A percentile compares a stretch with the other conserved stretches of the same genome.
phyloP scores from a whole-genome alignment of 177 flowering plant species.

The Vitis hybrid region DNA sequence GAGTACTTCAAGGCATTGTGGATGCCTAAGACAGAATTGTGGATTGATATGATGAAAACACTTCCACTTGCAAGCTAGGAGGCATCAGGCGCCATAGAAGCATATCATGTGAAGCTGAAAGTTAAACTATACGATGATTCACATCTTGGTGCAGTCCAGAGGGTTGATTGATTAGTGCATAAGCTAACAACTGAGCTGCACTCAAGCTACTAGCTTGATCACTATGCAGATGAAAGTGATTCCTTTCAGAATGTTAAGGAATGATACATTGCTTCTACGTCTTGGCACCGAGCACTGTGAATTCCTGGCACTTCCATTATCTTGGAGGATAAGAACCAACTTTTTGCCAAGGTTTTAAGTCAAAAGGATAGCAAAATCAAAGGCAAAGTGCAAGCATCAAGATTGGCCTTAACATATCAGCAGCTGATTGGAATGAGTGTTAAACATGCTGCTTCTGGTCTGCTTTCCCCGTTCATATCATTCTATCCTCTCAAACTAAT shows the following conservation, averaged over 20 bases:
- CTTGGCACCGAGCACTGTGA: constrained; percentile 87
- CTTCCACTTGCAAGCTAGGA: constrained; percentile 93
- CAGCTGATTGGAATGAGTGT: too few relatives aligned
- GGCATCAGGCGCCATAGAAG: constrained; percentile 92
- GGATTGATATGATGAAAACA: constrained; percentile 73
- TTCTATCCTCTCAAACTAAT: too few relatives aligned
- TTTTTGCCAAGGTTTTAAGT: constrained; percentile 75
- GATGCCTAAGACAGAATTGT: constrained; percentile 97
- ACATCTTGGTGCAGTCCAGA: constrained; percentile 82
- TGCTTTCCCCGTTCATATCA: too few relatives aligned
- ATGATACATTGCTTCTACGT: constrained; percentile 82
- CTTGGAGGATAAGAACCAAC: constrained; percentile 50
- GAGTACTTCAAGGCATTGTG: constrained; percentile 79
- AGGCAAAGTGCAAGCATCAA: too few relatives aligned
- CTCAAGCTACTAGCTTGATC: constrained; percentile 93
- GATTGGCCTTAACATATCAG: too few relatives aligned
- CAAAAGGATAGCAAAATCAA: constrained; percentile 45
- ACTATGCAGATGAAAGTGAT: constrained; percentile 87
- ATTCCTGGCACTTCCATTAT: constrained; percentile 67
- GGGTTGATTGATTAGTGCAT: constrained; percentile 97
- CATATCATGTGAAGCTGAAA: constrained; percentile 92
- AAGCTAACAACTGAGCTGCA: constrained; percentile 91
- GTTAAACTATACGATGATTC: constrained; percentile 81
- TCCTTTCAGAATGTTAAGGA: constrained; percentile 84
- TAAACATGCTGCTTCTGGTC: too few relatives aligned